Evolutionary conservation across 1,284 basidiomycete species (phyloP).

Genomic region (Golubevia pallescens): DNA sequence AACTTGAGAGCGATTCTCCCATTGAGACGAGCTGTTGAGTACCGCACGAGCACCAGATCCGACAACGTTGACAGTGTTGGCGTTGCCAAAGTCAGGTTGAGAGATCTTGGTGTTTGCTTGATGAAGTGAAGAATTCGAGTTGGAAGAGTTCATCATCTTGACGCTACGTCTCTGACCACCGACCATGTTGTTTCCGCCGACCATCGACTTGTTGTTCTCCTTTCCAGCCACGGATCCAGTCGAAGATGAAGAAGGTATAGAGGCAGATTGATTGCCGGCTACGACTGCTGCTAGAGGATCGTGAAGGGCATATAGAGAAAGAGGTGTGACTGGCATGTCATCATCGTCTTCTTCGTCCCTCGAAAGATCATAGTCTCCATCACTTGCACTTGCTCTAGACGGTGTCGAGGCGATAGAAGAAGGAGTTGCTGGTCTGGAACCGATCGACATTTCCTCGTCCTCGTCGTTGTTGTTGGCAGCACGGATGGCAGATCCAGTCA

Average conservation of each 20-base stretch:
- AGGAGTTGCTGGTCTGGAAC: constrained; percentile 43
- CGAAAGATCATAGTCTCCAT: constrained; percentile 9
- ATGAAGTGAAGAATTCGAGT: not conserved
- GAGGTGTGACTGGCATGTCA: constrained; percentile 59
- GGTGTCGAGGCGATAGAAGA: constrained; percentile 56
- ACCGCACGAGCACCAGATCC: not conserved
- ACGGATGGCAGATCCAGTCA: constrained; percentile 2
- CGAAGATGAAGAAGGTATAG: not conserved
- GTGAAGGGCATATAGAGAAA: constrained; percentile 54
- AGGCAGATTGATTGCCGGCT: not conserved
- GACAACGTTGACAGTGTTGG: not conserved
- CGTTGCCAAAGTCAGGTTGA: not conserved
- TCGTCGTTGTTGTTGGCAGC: constrained; percentile 30
- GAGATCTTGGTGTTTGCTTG: not conserved
- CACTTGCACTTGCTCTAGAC: constrained; percentile 17
- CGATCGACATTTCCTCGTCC: constrained; percentile 32
- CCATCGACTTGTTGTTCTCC: not conserved
- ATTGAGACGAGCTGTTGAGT: not conserved
- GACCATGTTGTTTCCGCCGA: not conserved
- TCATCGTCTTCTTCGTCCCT: constrained; percentile 18
- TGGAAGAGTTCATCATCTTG: constrained; percentile 1
- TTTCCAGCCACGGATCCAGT: constrained; percentile 3
- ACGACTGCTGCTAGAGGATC: constrained; percentile 42
- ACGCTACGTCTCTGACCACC: not conserved
- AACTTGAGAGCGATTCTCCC: not conserved